Conservation (phyloP, 176 grass and related monocot species). For the Poa annua region DNA sequence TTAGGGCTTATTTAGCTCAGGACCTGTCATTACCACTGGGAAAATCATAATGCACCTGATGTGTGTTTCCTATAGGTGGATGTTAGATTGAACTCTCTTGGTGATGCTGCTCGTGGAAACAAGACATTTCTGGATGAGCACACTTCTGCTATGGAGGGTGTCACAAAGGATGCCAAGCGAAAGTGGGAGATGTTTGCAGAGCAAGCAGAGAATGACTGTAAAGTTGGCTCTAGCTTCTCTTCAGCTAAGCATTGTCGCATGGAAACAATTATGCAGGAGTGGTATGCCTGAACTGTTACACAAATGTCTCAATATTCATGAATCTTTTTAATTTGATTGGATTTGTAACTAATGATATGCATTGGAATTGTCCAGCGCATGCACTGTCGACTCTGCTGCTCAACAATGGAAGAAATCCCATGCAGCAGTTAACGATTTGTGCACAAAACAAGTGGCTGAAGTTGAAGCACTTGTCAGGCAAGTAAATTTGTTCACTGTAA, state of each 20-base stretch:
- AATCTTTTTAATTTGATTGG: not conserved
- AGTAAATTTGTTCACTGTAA: constrained; percentile 34
- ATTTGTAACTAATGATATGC: constrained; percentile 24
- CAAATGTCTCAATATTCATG: not conserved
- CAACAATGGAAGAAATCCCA: constrained; percentile 83
- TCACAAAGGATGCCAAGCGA: constrained; percentile 86
- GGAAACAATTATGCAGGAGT: constrained; percentile 78
- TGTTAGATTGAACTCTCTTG: constrained; percentile 66
- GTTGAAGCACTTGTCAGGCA: constrained; percentile 81
- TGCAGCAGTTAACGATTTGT: constrained; percentile 64
- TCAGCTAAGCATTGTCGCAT: constrained; percentile 89
- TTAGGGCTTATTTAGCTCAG: not conserved
- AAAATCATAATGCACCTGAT: constrained; percentile 15
- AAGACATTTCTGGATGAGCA: constrained; percentile 81
- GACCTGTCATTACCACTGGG: not conserved
- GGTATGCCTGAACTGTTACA: constrained; percentile 43
- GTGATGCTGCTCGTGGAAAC: constrained; percentile 61
- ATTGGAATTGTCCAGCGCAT: constrained; percentile 51
- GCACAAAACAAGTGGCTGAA: constrained; percentile 74
- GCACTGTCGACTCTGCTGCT: constrained; percentile 67
- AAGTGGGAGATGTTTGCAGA: constrained; percentile 93
- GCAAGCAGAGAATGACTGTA: constrained; percentile 71
- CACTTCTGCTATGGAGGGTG: constrained; percentile 57
- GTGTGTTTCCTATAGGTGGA: constrained; percentile 64
- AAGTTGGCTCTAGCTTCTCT: constrained; percentile 69